These are phyloP conservation scores for Amauroascus verrucosus DNA, from an alignment of 2,329 filamentous ascomycete species.

Conservation along the genomic window DNA sequence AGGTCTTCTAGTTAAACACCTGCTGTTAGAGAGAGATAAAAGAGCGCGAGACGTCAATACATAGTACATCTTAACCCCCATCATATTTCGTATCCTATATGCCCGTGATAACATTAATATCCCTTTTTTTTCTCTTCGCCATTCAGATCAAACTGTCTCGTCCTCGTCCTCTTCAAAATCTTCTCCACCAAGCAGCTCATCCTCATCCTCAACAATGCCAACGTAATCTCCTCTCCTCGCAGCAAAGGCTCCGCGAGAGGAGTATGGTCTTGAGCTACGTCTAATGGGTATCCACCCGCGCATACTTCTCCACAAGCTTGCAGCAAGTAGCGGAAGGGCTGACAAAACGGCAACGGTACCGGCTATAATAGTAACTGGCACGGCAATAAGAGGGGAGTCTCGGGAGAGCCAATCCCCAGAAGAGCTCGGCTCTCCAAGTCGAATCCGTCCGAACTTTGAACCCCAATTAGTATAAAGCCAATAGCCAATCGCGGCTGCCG, in stretches of 20 bases:
- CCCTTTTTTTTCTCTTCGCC: neutral
- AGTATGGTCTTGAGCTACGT: constrained; percentile 57
- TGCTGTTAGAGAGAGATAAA: neutral
- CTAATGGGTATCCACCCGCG: constrained; percentile 38
- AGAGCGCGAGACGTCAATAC: neutral
- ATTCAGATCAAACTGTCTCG: constrained; percentile 31
- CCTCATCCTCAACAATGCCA: constrained; percentile 84
- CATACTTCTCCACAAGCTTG: constrained; percentile 61
- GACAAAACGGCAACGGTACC: constrained; percentile 68
- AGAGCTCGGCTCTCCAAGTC: constrained; percentile 58
- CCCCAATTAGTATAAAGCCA: constrained; percentile 79
- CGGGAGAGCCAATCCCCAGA: constrained; percentile 47
- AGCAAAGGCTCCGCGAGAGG: constrained; percentile 80
- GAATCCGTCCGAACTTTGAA: constrained; percentile 83
- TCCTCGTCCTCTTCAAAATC: constrained; percentile 92
- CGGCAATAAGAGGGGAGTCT: constrained; percentile 67
- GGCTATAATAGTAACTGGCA: constrained; percentile 68
- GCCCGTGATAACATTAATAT: constrained; percentile 2
- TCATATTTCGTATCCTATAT: constrained; percentile 8
- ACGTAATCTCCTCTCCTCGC: constrained; percentile 79
- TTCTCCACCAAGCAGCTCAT: constrained; percentile 74
- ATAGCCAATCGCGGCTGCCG: constrained; percentile 66
- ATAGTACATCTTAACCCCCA: neutral
- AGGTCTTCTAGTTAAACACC: neutral
- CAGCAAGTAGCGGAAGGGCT: constrained; percentile 60